phyloP scores from a whole-genome alignment of 108 stramenopile species.

The Skeletonema grethae region DNA sequence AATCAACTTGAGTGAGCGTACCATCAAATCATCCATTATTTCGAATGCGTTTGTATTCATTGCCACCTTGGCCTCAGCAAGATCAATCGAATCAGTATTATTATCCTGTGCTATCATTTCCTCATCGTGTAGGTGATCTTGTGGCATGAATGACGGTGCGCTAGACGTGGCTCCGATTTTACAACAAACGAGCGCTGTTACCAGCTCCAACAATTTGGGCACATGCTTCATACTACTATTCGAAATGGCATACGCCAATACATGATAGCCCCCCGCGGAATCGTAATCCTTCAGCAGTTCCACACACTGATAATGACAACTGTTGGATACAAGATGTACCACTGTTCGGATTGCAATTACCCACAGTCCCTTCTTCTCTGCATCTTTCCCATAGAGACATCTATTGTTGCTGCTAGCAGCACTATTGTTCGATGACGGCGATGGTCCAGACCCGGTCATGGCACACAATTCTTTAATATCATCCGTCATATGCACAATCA shows the following conservation, averaged over 20 bases:
- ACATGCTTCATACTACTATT: slow-evolving; percentile 68
- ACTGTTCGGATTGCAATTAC: slow-evolving; percentile 80
- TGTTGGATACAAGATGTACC: slow-evolving; percentile 71
- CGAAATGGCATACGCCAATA: slow-evolving; percentile 75
- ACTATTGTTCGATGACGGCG: neutral
- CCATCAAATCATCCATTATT: slow-evolving; percentile 82
- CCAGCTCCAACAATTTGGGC: slow-evolving; percentile 77
- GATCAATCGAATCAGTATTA: slow-evolving; percentile 16
- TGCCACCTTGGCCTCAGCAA: slow-evolving; percentile 55
- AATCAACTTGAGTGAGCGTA: slow-evolving; percentile 67
- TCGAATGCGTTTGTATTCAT: slow-evolving; percentile 73
- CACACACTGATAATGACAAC: slow-evolving; percentile 69
- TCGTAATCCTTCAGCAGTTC: slow-evolving; percentile 90
- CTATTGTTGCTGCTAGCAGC: slow-evolving; percentile 17
- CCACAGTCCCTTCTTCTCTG: slow-evolving; percentile 88
- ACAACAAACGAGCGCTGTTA: slow-evolving; percentile 70
- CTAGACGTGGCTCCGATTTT: slow-evolving; percentile 29
- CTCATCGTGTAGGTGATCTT: slow-evolving; percentile 1
- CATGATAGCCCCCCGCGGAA: slow-evolving; percentile 86
- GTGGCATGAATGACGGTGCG: neutral
- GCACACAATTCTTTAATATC: slow-evolving; percentile 91
- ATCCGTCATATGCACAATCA: slow-evolving; percentile 94
- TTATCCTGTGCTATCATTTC: neutral
- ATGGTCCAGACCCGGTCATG: slow-evolving; percentile 45
- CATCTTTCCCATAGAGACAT: slow-evolving; percentile 76